A percentile compares a stretch with the other conserved stretches of the same genome.
phyloP scores from a whole-genome alignment of 805 yeast species.

The Pichia thaimueangensis region DNA sequence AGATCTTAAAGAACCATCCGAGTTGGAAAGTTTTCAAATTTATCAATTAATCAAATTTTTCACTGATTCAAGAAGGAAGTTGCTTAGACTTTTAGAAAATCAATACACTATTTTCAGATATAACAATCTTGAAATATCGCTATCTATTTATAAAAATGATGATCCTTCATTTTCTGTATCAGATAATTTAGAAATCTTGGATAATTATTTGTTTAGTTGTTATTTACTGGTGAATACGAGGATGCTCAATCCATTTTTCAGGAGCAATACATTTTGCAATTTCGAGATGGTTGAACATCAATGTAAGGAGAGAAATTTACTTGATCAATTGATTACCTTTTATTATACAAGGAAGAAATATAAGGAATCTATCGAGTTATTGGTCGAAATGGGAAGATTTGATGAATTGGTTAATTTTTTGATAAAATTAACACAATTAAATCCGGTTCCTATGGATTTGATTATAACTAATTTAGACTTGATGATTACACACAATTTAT shows the following conservation, averaged over 20 bases:
- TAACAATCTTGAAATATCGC: constrained; percentile 40
- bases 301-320: constrained; percentile 41
- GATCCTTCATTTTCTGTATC: constrained; percentile 15
- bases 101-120: constrained; percentile 33
- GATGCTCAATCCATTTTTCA: constrained; percentile 73
- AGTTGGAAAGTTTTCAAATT: constrained; percentile 9
- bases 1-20: not conserved
- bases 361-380: constrained; percentile 56
- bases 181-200: constrained; percentile 45
- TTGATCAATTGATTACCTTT: constrained; percentile 71
- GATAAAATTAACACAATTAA: constrained; percentile 36
- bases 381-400: constrained; percentile 32
- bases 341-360: constrained; percentile 60
- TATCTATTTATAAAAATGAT: constrained; percentile 31
- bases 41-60: constrained; percentile 39
- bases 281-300: constrained; percentile 51
- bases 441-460: constrained; percentile 41
- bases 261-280: constrained; percentile 72
- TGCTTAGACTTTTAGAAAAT: constrained; percentile 35
- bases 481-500: constrained; percentile 38
- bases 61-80: constrained; percentile 48
- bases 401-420: constrained; percentile 34
- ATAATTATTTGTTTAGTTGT: constrained; percentile 70
- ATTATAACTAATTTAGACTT: constrained; percentile 52
- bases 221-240: constrained; percentile 64